A percentile compares a stretch with the other conserved stretches of the same genome.
These are phyloP conservation scores for Populus deltoides DNA, from an alignment of 345 rosid species.

Conservation along the genomic window DNA sequence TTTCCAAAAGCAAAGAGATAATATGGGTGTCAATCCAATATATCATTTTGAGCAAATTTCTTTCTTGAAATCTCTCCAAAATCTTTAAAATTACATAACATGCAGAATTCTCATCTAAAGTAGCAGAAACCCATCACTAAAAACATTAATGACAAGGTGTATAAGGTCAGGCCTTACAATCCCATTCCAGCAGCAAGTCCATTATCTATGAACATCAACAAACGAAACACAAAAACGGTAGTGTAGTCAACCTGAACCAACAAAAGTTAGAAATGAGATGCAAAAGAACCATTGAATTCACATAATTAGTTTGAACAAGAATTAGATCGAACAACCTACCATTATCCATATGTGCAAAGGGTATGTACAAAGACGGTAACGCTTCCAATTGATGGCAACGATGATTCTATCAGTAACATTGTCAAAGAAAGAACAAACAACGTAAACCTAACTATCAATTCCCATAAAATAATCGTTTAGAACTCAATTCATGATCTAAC, in stretches of 20 bases:
- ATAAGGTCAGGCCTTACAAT: constrained; percentile 52
- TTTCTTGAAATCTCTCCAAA: neutral
- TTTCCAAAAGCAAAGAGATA: neutral
- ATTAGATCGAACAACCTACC: constrained; percentile 45
- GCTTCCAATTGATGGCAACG: constrained; percentile 86
- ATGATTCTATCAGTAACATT: constrained; percentile 51
- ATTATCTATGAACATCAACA: constrained; percentile 94
- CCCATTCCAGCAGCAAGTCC: constrained; percentile 97
- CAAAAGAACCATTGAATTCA: neutral
- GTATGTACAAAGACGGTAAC: constrained; percentile 64
- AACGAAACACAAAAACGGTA: constrained; percentile 78
- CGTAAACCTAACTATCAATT: neutral
- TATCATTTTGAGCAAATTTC: neutral
- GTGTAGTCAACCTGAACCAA: constrained; percentile 85
- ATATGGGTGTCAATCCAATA: neutral
- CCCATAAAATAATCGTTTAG: neutral
- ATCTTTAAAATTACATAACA: neutral
- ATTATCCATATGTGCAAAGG: constrained; percentile 98
- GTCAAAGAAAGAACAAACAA: constrained; percentile 29
- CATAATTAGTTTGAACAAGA: neutral
- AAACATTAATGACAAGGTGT: neutral
- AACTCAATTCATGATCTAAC: neutral
- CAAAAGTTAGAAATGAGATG: constrained; percentile 9
- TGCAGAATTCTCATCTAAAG: neutral
- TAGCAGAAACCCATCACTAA: neutral